phyloP scores from a whole-genome alignment of 1,284 basidiomycete genomes.

The Ceratobasidium sp. region DNA sequence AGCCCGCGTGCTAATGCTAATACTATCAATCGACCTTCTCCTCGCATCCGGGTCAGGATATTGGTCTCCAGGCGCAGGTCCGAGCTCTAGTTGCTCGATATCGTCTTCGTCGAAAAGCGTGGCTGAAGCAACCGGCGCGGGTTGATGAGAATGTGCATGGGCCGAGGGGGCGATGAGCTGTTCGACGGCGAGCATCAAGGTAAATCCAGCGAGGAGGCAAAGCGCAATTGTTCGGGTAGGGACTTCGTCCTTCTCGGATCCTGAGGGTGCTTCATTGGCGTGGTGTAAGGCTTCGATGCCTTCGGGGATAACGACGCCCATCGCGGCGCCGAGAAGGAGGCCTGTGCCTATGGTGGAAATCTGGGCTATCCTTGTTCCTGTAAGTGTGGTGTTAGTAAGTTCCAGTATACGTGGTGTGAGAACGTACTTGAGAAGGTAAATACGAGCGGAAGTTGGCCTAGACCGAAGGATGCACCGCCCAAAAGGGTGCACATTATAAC shows the following conservation, averaged over 20 bases:
- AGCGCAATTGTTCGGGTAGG: conserved; percentile 68
- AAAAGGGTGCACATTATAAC: conserved; percentile 71
- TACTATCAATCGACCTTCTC: not conserved
- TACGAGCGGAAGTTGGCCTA: conserved; percentile 76
- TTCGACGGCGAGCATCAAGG: conserved; percentile 81
- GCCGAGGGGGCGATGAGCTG: conserved; percentile 57
- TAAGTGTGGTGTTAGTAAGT: conserved; percentile 36
- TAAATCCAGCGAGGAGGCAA: conserved; percentile 80
- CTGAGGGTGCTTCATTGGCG: conserved; percentile 32
- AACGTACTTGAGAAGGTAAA: conserved; percentile 76
- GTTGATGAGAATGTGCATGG: not conserved
- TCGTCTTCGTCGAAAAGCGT: conserved; percentile 35
- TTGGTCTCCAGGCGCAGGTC: conserved; percentile 28
- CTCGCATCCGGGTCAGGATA: conserved; percentile 23
- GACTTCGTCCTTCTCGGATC: conserved; percentile 47
- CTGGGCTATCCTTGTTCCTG: conserved; percentile 62
- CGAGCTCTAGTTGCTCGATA: conserved; percentile 38
- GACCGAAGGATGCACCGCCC: conserved; percentile 71
- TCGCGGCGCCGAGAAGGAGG: conserved; percentile 84
- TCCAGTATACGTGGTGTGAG: conserved; percentile 12
- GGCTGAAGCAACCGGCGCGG: not conserved
- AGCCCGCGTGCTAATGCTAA: not conserved
- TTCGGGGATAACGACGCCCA: conserved; percentile 91
- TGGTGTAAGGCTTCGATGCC: conserved; percentile 52
- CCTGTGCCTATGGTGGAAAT: conserved; percentile 79